phyloP scores from a whole-genome alignment of 257 asterid genomes.

The Solanum raphanifolium region DNA sequence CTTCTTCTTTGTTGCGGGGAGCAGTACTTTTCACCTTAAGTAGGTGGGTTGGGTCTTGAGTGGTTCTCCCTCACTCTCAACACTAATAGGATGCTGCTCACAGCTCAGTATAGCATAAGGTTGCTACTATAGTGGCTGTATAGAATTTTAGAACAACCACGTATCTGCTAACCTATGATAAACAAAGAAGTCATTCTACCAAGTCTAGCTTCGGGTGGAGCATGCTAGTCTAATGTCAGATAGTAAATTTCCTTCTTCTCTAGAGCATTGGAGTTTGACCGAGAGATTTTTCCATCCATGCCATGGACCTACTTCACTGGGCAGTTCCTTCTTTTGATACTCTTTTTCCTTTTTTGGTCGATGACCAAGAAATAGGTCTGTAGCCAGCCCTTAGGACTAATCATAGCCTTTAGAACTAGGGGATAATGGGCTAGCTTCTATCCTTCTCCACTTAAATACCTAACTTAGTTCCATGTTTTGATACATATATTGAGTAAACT shows the following conservation, averaged over 20 bases:
- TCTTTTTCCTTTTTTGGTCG: background rate
- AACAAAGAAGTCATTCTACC: background rate
- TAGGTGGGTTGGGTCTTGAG: background rate
- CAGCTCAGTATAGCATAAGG: background rate
- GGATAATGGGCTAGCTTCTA: background rate
- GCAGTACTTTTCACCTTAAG: background rate
- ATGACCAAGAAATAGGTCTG: background rate
- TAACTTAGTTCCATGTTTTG: background rate
- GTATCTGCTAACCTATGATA: background rate
- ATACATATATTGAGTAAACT: background rate
- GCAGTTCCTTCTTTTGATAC: background rate
- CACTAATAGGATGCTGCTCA: background rate
- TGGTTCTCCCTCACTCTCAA: background rate
- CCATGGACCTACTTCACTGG: background rate
- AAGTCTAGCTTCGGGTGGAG: background rate
- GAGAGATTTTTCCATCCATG: background rate
- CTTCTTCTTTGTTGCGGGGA: background rate
- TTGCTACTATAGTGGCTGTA: background rate
- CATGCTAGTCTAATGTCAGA: background rate
- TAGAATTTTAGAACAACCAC: background rate
- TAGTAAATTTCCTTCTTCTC: background rate
- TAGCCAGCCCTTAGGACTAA: background rate
- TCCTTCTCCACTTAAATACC: background rate
- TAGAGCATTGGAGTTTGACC: background rate
- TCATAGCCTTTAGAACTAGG: background rate